Evolutionary conservation across 129 eudicot species (phyloP), one percentile per base, ranked within the genome.

Genomic region (Pulicaria dysenterica): DNA sequence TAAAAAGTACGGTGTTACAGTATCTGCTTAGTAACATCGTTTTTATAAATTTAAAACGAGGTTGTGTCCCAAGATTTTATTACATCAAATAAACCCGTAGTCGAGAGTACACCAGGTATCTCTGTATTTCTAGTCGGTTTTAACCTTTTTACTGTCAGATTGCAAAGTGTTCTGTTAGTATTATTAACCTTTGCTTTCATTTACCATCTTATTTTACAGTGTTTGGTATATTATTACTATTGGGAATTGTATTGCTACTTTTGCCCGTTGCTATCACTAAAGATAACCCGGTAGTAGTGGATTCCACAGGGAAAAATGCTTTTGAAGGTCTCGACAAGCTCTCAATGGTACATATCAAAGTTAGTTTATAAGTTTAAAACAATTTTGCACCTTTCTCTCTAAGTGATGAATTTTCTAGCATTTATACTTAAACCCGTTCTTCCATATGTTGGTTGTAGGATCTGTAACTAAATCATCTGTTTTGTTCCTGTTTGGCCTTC

Each of bases 341-440:
- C 43, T 79, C 99, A 36, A 94, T 94, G 95, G 99, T 85, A 34
- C 89, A 90, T 73, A 17, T 94, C 72, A 79, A 80, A 68, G 98
- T 93, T 69, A 87, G 89, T 77, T 70, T 37, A 4, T 36, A n/a
- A n/a, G n/a, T n/a, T n/a, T n/a, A n/a, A n/a, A 34, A 49, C 75
- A 9, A 37, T 14, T 55, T 80, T 13, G n/a, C 48, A 5, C 57
- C 39, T 64, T 69, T 65, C 3, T 17, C 16, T 17, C 34, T 37
- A 11, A 45, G 4, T 58, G 7, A 71, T 41, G 6, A 38, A 10
- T 15, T 54, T n/a, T 15, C 58, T 14, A 53, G 9, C 47, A 13
- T 17, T 60, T 41, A 57, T 49, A 37, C 19, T 39, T 42, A 48
- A 59, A 3, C 36, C 15, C 54, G 39, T n/a, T 8, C 7, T 40